These are phyloP conservation scores for Oldenlandia corymbosa DNA, from an alignment of 257 asterid species.

Conservation along the genomic window DNA sequence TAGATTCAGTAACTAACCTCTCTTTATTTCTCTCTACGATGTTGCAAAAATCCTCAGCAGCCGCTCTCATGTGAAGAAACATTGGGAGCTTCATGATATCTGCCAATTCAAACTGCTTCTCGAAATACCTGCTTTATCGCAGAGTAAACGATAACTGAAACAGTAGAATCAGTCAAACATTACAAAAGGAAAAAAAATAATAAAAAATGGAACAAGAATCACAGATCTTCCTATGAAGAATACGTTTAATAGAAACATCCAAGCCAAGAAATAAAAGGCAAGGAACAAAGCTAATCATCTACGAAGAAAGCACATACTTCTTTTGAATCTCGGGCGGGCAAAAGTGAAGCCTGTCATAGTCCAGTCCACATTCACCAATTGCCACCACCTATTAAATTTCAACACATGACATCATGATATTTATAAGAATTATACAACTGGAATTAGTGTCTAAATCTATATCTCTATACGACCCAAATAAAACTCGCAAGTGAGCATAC, in stretches of 20 bases:
- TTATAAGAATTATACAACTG: neutral
- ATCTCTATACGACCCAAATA: neutral
- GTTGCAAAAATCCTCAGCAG: constrained; percentile 79
- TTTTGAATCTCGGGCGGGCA: constrained; percentile 79
- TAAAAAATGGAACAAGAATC: constrained; percentile 1
- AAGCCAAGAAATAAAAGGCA: neutral
- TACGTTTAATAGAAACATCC: neutral
- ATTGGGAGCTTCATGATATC: constrained; percentile 77
- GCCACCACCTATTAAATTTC: constrained; percentile 84
- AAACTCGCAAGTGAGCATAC: constrained; percentile 25
- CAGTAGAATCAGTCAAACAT: constrained; percentile 14
- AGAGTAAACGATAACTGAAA: constrained; percentile 17
- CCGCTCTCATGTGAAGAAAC: constrained; percentile 99
- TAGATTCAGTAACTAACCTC: constrained; percentile 33
- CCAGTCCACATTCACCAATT: constrained; percentile 97
- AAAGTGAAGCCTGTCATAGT: constrained; percentile 90
- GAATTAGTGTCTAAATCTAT: neutral
- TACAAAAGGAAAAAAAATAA: neutral
- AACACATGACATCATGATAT: constrained; percentile 12
- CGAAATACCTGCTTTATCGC: constrained; percentile 57
- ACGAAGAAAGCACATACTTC: constrained; percentile 54
- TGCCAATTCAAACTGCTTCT: constrained; percentile 94
- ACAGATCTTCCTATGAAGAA: neutral
- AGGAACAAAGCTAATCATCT: neutral
- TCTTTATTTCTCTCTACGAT: constrained; percentile 63